phyloP scores from a whole-genome alignment of 306 rosid genomes.

The Rubus idaeus region DNA sequence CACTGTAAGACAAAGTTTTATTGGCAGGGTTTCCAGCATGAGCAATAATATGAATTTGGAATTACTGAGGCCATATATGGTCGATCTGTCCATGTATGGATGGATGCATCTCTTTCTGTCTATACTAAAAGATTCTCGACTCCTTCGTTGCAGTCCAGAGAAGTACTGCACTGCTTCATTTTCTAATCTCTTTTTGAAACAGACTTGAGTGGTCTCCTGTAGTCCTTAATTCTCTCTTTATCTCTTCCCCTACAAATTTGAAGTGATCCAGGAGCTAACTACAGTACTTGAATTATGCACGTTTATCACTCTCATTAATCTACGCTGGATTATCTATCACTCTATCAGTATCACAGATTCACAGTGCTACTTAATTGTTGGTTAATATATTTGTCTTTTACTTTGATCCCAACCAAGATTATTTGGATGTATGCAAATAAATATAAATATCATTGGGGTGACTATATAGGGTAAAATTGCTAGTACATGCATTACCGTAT shows the following conservation, averaged over 20 bases:
- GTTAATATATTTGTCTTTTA: neutral
- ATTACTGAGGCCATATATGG: no score
- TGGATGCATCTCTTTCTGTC: no score
- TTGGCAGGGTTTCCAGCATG: no score
- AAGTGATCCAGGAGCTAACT: neutral
- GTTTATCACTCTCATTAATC: neutral
- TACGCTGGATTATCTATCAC: neutral
- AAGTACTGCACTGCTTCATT: neutral
- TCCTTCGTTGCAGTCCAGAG: neutral
- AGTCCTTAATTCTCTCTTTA: neutral
- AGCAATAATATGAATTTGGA: no score
- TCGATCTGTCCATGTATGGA: no score
- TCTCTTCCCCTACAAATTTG: neutral
- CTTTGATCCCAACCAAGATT: neutral
- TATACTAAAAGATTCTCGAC: no score
- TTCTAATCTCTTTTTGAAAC: neutral
- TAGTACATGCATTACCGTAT: no score
- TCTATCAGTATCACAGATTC: neutral
- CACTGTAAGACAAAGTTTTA: no score
- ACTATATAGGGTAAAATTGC: neutral
- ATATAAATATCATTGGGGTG: neutral
- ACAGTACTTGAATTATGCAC: neutral
- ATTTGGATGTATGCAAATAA: neutral
- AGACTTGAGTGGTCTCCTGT: neutral
- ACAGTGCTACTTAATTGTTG: neutral